Conservation (phyloP, 495 filamentous ascomycete species). For the Podospora didyma region DNA sequence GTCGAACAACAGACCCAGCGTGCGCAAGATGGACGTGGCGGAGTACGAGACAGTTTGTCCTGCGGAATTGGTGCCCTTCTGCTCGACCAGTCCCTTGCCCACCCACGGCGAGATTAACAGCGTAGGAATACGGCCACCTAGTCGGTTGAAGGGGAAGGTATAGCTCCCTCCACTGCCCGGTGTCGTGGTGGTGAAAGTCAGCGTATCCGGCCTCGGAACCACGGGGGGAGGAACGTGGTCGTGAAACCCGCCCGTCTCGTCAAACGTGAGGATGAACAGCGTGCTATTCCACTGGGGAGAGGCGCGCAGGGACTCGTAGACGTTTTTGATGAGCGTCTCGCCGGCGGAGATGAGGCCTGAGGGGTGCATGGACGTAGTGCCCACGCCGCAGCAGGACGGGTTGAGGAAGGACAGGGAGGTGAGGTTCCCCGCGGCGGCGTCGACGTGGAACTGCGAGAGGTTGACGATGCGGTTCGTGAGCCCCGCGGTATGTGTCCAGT, state of each 20-base stretch:
- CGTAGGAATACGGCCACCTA: slow-evolving; percentile 47
- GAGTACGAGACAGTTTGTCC: slow-evolving; percentile 33
- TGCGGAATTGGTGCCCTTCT: slow-evolving; percentile 37
- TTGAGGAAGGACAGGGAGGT: slow-evolving; percentile 48
- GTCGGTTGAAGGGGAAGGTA: slow-evolving; percentile 44
- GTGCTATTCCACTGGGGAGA: slow-evolving; percentile 26
- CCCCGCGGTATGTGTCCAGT: slow-evolving; percentile 34
- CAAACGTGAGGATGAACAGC: slow-evolving; percentile 46
- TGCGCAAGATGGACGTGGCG: slow-evolving; percentile 39
- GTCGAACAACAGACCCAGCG: slow-evolving; percentile 40
- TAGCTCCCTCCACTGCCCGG: slow-evolving; percentile 38
- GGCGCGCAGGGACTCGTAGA: slow-evolving; percentile 34
- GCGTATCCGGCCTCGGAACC: slow-evolving; percentile 28
- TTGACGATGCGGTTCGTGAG: slow-evolving; percentile 22
- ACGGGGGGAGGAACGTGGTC: slow-evolving; percentile 43
- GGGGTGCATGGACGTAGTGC: slow-evolving; percentile 48
- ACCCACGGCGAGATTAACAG: slow-evolving; percentile 49
- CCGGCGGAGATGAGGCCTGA: slow-evolving; percentile 42
- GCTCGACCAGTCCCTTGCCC: slow-evolving; percentile 41
- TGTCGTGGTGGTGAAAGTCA: slow-evolving; percentile 42
- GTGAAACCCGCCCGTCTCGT: slow-evolving; percentile 46
- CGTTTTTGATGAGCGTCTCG: slow-evolving; percentile 45
- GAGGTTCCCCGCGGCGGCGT: slow-evolving; percentile 41
- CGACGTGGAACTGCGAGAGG: slow-evolving; percentile 41
- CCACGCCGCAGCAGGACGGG: slow-evolving; percentile 44